These are phyloP conservation scores for Gracilariopsis chorda DNA, from an alignment of 23 red algal genomes.

Conservation along the genomic window DNA sequence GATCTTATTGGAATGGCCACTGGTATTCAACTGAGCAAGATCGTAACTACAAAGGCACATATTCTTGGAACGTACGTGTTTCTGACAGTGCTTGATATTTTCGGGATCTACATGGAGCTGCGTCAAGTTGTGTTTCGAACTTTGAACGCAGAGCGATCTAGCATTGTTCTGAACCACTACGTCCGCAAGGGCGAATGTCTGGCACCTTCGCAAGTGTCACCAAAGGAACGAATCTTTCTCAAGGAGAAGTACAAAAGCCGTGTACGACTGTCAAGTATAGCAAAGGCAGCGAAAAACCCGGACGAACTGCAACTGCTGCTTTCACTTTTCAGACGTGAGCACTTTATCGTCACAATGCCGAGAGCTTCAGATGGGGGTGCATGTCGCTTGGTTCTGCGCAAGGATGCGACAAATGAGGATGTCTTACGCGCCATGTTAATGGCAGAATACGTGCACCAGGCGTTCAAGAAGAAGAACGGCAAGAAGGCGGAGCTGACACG, in stretches of 20 bases:
- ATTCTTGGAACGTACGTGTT: conserved; percentile 69
- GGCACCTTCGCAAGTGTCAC: conserved; percentile 70
- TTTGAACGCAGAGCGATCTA: conserved; percentile 90
- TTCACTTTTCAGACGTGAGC: conserved; percentile 58
- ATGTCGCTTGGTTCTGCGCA: conserved; percentile 76
- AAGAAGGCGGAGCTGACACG: neutral
- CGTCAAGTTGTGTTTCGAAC: conserved; percentile 93
- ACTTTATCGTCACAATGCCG: conserved; percentile 53
- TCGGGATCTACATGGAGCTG: conserved; percentile 94
- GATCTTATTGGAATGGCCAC: conserved; percentile 94
- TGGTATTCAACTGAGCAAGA: conserved; percentile 87
- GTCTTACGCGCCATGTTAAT: conserved; percentile 79
- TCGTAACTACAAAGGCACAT: conserved; percentile 53
- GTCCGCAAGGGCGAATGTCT: conserved; percentile 62
- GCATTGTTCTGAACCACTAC: conserved; percentile 80
- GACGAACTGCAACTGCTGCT: conserved; percentile 68
- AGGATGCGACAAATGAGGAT: conserved; percentile 75
- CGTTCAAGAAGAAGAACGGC: neutral
- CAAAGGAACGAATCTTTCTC: conserved; percentile 77
- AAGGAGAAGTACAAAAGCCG: conserved; percentile 65
- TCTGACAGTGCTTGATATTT: conserved; percentile 82
- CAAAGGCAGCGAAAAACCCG: conserved; percentile 53
- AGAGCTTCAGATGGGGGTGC: neutral
- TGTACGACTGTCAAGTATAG: conserved; percentile 63
- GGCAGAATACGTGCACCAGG: conserved; percentile 40